Conservation (phyloP, 2,329 filamentous ascomycete species). For the Chalara sp. region DNA sequence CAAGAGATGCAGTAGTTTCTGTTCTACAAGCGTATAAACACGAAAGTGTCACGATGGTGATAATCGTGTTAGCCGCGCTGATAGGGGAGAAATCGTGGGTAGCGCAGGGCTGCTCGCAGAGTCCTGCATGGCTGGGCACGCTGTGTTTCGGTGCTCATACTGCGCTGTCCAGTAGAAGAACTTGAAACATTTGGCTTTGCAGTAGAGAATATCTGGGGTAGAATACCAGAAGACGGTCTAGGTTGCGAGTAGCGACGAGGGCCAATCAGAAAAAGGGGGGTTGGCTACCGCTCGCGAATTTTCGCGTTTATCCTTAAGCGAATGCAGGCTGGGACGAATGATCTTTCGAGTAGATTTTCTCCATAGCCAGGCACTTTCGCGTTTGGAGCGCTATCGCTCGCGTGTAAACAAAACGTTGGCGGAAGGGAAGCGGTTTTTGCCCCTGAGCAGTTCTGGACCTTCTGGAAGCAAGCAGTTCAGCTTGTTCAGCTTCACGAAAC, state of each 20-base stretch:
- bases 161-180: background rate
- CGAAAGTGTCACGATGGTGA: conserved; percentile 20
- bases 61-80: background rate
- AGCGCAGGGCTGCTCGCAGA: background rate
- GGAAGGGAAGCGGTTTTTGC: too few relatives aligned
- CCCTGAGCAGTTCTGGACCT: too few relatives aligned
- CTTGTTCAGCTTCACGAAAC: too few relatives aligned
- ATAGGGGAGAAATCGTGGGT: background rate
- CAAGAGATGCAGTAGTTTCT: conserved; percentile 7
- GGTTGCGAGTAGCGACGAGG: background rate
- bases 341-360: too few relatives aligned
- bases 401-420: too few relatives aligned
- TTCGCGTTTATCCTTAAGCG: background rate
- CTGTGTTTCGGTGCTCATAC: background rate
- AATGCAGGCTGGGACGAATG: too few relatives aligned
- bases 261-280: background rate
- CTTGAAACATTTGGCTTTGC: conserved; percentile 1
- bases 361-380: too few relatives aligned
- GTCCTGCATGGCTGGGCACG: conserved; percentile 1
- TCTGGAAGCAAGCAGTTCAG: too few relatives aligned
- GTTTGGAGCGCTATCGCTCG: too few relatives aligned
- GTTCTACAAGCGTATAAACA: conserved; percentile 13
- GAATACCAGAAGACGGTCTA: background rate
- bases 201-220: background rate
- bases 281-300: background rate